phyloP scores from a whole-genome alignment of 2,329 filamentous ascomycete species.

The Albophoma yamanashiensis region DNA sequence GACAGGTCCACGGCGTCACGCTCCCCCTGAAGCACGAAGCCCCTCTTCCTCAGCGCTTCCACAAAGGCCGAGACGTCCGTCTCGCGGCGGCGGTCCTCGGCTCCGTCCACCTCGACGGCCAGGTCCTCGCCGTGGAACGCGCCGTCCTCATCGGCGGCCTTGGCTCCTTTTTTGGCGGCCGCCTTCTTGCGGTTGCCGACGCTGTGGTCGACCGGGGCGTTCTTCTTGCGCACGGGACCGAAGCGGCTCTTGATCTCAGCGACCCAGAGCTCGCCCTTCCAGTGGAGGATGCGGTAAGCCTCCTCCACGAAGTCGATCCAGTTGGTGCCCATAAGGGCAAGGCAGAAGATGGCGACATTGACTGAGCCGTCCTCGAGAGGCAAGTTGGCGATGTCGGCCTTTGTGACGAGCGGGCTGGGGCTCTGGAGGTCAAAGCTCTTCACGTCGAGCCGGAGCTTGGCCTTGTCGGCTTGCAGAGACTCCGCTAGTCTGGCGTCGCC shows the following conservation, averaged over 20 bases:
- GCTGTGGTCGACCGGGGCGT: constrained; percentile 50
- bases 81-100: constrained; percentile 52
- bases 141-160: constrained; percentile 34
- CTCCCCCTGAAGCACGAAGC: constrained; percentile 70
- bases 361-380: constrained; percentile 65
- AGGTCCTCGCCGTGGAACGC: constrained; percentile 44
- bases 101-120: constrained; percentile 61
- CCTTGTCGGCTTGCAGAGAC: constrained; percentile 50
- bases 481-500: constrained; percentile 78
- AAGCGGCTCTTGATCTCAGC: constrained; percentile 96
- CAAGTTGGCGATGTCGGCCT: constrained; percentile 78
- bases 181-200: constrained; percentile 57
- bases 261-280: constrained; percentile 94
- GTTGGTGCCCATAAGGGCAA: constrained; percentile 97
- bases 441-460: constrained; percentile 62
- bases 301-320: constrained; percentile 97
- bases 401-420: constrained; percentile 65
- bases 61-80: constrained; percentile 86
- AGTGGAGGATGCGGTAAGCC: constrained; percentile 80
- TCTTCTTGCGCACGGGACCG: constrained; percentile 25
- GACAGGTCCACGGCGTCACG: constrained; percentile 61
- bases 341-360: constrained; percentile 87
- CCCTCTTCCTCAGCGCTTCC: constrained; percentile 66
- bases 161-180: constrained; percentile 33
- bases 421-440: constrained; percentile 81